Percentiles rank a stretch among this genome's conserved stretches.
Conservation (phyloP, 192 early-diverging fungal genomes). For the Linderina pennispora region DNA sequence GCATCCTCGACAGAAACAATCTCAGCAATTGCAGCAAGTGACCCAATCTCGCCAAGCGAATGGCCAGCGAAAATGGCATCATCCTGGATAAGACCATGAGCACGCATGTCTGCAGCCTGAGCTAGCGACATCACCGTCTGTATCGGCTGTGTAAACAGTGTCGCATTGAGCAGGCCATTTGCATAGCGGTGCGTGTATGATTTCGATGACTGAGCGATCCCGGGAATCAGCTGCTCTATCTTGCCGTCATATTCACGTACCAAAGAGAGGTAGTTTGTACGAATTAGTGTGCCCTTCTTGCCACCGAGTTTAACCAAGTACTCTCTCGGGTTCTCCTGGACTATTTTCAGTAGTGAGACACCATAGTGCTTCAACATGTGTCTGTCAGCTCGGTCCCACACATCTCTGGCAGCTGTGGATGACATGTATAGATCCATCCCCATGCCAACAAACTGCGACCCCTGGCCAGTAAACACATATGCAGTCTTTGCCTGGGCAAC, state of each 20-base stretch:
- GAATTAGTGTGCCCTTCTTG: slow-evolving; percentile 69
- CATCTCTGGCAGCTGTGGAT: slow-evolving; percentile 67
- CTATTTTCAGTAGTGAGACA: slow-evolving; percentile 85
- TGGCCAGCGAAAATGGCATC: slow-evolving; percentile 83
- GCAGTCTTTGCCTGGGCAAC: slow-evolving; percentile 85
- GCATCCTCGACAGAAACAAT: slow-evolving; percentile 69
- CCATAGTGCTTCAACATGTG: slow-evolving; percentile 80
- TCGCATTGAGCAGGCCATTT: slow-evolving; percentile 77
- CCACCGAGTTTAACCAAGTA: slow-evolving; percentile 73
- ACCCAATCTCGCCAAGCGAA: slow-evolving; percentile 86
- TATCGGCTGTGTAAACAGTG: slow-evolving; percentile 90
- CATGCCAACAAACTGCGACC: slow-evolving; percentile 92
- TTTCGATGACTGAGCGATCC: slow-evolving; percentile 60
- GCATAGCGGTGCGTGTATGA: slow-evolving; percentile 78
- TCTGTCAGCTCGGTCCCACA: slow-evolving; percentile 88
- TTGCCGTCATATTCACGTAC: too few species aligned
- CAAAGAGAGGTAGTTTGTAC: too few species aligned
- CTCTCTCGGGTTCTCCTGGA: slow-evolving; percentile 71
- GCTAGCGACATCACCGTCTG: slow-evolving; percentile 76
- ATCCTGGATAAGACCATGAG: slow-evolving; percentile 69
- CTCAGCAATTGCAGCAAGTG: slow-evolving; percentile 72
- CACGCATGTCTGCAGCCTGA: slow-evolving; percentile 81
- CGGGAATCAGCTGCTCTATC: slow-evolving; percentile 74
- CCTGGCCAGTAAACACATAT: slow-evolving; percentile 96
- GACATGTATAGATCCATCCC: slow-evolving; percentile 88